Percentiles rank a stretch among this genome's conserved stretches.
phyloP scores from a whole-genome alignment of 164 flowering plant genomes.

The Chimonanthus praecox region DNA sequence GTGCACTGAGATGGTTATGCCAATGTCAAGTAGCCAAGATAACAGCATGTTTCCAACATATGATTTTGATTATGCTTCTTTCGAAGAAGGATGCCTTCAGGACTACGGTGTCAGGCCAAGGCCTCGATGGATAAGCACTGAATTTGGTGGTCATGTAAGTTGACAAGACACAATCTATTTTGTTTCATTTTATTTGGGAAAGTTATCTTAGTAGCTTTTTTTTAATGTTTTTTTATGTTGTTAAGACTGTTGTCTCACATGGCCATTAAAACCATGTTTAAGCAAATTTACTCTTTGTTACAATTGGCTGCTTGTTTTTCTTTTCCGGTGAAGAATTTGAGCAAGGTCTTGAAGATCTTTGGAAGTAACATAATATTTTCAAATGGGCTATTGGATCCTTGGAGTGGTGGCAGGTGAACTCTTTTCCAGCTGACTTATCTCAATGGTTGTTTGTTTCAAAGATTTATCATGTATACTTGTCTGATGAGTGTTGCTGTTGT shows the following conservation, averaged over 20 bases:
- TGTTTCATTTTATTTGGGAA: not conserved
- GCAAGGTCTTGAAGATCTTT: constrained; percentile 37
- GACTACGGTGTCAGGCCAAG: constrained; percentile 55
- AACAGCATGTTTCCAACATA: constrained; percentile 74
- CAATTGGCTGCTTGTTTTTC: not conserved
- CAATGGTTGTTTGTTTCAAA: not conserved
- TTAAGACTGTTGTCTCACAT: not conserved
- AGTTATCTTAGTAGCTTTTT: not conserved
- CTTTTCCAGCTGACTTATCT: constrained; percentile 1
- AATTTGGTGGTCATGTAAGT: constrained; percentile 93
- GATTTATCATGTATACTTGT: constrained; percentile 2
- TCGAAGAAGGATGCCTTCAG: constrained; percentile 44
- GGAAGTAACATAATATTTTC: constrained; percentile 96
- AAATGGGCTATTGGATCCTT: constrained; percentile 91
- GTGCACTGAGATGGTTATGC: constrained; percentile 97
- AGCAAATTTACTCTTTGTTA: not conserved
- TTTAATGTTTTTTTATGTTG: not conserved
- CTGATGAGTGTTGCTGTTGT: not conserved
- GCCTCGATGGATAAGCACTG: constrained; percentile 78
- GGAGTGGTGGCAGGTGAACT: constrained; percentile 91
- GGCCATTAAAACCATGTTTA: not conserved
- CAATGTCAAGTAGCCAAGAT: constrained; percentile 56
- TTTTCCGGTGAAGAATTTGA: constrained; percentile 46
- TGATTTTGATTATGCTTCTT: constrained; percentile 47
- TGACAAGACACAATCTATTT: not conserved